These are phyloP conservation scores for Podila verticillata DNA, from an alignment of 192 early-diverging fungal genomes.

Conservation along the genomic window DNA sequence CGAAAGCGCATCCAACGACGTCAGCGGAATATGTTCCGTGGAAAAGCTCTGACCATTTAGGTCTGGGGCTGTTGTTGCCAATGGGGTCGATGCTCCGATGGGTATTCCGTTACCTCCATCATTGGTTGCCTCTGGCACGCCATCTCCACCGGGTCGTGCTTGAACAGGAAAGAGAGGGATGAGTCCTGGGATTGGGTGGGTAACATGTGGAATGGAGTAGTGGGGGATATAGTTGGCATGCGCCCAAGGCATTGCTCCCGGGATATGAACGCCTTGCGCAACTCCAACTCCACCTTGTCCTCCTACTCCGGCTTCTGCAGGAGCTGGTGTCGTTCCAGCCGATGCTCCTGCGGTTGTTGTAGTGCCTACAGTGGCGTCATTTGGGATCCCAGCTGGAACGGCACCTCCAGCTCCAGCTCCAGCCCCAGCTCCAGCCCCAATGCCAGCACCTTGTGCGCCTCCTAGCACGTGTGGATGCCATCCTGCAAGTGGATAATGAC, in stretches of 20 bases:
- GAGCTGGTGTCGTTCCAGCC: conserved; percentile 14
- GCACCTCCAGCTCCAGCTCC: not conserved
- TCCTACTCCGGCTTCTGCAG: no score
- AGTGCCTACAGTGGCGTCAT: no score
- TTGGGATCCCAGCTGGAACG: no score
- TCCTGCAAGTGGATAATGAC: conserved; percentile 31
- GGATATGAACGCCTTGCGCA: not conserved
- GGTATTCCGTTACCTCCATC: not conserved
- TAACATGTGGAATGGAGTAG: conserved; percentile 31
- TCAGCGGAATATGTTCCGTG: conserved; percentile 27
- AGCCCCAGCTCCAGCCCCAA: not conserved
- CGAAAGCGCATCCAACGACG: conserved; percentile 56
- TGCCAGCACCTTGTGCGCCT: conserved; percentile 1
- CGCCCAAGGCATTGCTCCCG: not conserved
- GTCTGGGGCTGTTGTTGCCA: no score
- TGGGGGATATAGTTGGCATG: conserved; percentile 26
- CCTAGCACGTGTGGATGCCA: conserved; percentile 34
- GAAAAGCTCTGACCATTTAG: conserved; percentile 6
- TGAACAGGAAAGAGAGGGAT: conserved; percentile 52
- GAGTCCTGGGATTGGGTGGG: conserved; percentile 49
- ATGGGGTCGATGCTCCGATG: not conserved
- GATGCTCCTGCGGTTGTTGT: not conserved
- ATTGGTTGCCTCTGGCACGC: not conserved
- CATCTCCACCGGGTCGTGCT: not conserved
- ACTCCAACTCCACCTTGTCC: no score